Percentiles rank a stretch among this genome's conserved stretches.
phyloP scores from a whole-genome alignment of 1,284 basidiomycete species.

The Anthracocystis panici-leucophaei region DNA sequence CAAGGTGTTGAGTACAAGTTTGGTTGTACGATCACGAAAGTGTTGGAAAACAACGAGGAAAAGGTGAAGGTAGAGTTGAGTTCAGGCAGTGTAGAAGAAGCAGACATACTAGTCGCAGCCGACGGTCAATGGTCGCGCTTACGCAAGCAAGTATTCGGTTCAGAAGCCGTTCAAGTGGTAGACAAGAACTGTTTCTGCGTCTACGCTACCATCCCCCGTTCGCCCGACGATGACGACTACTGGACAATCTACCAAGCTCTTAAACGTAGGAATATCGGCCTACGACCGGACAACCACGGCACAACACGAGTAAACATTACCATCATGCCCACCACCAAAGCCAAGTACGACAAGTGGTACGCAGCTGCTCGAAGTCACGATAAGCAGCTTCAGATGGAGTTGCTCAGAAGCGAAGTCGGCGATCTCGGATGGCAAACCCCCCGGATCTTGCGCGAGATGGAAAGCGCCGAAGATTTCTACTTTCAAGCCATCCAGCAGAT shows the following conservation, averaged over 20 bases:
- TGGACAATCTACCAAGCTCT: slow-evolving; percentile 34
- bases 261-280: slow-evolving; percentile 7
- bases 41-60: slow-evolving; percentile 27
- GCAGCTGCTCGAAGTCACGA: slow-evolving; percentile 18
- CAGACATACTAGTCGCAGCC: slow-evolving; percentile 49
- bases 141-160: slow-evolving; percentile 40
- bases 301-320: slow-evolving; percentile 25
- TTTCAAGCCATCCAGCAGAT: slow-evolving; percentile 50
- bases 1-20: slow-evolving; percentile 36
- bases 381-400: slow-evolving; percentile 25
- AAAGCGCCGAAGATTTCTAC: slow-evolving; percentile 43
- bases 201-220: slow-evolving; percentile 43
- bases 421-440: slow-evolving; percentile 35
- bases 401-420: slow-evolving; percentile 27
- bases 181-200: slow-evolving; percentile 24
- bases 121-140: slow-evolving; percentile 55
- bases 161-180: slow-evolving; percentile 7
- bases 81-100: slow-evolving; percentile 25
- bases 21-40: slow-evolving; percentile 25
- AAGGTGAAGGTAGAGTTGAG: slow-evolving; percentile 32
- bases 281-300: slow-evolving; percentile 52
- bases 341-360: slow-evolving; percentile 23
- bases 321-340: slow-evolving; percentile 21
- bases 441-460: slow-evolving; percentile 34
- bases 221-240: slow-evolving; percentile 23